Evolutionary conservation across 495 filamentous ascomycete species (phyloP), one percentile per base, ranked within the genome.

Genomic region (Penicillium desertorum): DNA sequence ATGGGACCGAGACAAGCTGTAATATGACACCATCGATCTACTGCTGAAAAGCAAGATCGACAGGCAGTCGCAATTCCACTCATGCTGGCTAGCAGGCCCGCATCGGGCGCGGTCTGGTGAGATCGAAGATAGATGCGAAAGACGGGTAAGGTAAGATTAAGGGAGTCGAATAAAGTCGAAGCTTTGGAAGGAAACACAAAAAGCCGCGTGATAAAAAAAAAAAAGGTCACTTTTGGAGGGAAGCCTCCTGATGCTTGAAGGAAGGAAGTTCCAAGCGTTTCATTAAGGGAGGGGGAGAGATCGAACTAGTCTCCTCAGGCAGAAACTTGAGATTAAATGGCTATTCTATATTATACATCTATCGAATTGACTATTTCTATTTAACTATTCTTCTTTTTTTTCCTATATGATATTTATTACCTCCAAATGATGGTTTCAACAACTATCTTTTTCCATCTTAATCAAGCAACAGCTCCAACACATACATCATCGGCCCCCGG

Each of bases 1-100:
- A 72, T 63, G 42, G 72, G 65, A 30, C 74, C 74, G 56, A 79
- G 70, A 53, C 76, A 79, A 47, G 70, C 75, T 27, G 74, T 71
- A 54, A 79, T 75, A 69, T 76, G 75, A 63, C 76, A 79, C 75
- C 75, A 78, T 59, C 71, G 72, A 66, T 78, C 76, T 41, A 77
- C 63, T 22, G 70, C 65, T 62, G 74, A 74, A 53, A 79, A 68
- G 65, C 75, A 78, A 55, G 75, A 74, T 55, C 71, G 56, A 68
- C 76, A 79, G 19, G 73, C 70, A 63, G 65, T 70, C 39, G 62
- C 70, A 62, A 79, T 72, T 71, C 68, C 74, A 68, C 70, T 72
- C 71, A 76, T 76, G 65, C 65, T 53, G 51, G 37, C 71, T 66
- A 63, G 55, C 59, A 70, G 64, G 56, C 62, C 70, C 64, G 65